Evolutionary conservation across 257 asterid genomes (phyloP), one percentile per base, ranked within the genome.

Genomic region (Solanum virginianum): DNA sequence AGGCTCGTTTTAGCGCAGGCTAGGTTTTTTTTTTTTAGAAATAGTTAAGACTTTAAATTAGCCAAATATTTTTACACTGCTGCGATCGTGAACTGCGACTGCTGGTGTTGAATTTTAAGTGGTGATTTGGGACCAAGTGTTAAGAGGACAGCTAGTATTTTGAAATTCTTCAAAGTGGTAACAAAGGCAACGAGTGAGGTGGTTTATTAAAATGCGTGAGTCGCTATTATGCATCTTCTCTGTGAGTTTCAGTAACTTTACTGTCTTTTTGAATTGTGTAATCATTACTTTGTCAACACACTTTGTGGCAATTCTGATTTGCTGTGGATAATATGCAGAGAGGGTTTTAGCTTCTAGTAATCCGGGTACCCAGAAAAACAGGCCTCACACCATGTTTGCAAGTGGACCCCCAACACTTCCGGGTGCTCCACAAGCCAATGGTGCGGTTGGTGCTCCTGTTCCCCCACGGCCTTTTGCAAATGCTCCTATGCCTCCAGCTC

Each of bases 351-450:
- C 99, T 83, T 91, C 99, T 1, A 95, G 95, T 84, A 96, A 95
- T 86, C 98, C 99, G 13, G 87, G 88, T 11, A 88, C 92, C 81
- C 95, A 91, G 88, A 92, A 93, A 92, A 92, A 91, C 85, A 85
- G 99, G 89, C 99, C 99, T 39, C 99, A 96, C 80, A 96, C 99
- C 12, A 84, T 96, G 95, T 96, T 96, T 88, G 98, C 99, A 4
- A 95, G 97, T 87, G 99, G 97, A 74, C 99, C 99, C 80, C 99
- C 98, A 5, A 85, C 92, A 0, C 91, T 93, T 29, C 91, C 92
- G 0, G 86, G 71, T 74, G 88, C 36, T 82, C 86, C 91, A 60
- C 98, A 92, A 86, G 91, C 94, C 51, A 96, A 91, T 57, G 95
- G 94, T 26, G 63, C 87, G 0, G 87, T 91, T 68, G 80, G 77